Base-by-base conservation (phyloP, 805 yeast species). In the Starmerella riodocensis region DNA sequence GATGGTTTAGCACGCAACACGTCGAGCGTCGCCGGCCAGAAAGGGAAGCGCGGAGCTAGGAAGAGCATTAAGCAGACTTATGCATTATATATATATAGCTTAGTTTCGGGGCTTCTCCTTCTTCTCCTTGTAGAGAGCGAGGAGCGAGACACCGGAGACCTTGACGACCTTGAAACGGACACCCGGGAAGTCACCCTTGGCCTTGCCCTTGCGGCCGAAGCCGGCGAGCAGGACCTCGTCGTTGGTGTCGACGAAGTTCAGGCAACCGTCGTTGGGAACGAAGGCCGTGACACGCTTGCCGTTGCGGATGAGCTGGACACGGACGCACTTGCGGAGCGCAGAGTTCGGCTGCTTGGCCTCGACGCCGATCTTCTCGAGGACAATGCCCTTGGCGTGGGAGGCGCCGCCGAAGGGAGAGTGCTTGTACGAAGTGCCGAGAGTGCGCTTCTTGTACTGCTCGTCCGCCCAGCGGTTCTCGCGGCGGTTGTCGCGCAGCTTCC, bases 121-220 rank as follows among this genome's bases (percentile, higher is more conserved):
- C 96, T 91, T 91, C 78, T 93, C 98, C 78, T 88, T 91, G 96
- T 95, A 91, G 71, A 91, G 79, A 69, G 99, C 98, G 68, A 86
- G 78, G 71, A 91, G 78, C 61, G 98, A 91, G 64, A 93, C 98
- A 82, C 98, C 98, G 61, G 98, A 83, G 61, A 91, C 99, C 78
- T 91, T 91, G 69, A 91, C 99, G 68, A 91, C 99, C 83, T 91
- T 91, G 85, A 91, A 91, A 82, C 99, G 91, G 67, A 91, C 99
- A 84, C 99, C 99, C 71, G 98, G 98, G 66, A 91, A 88, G 86
- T 91, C 99, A 78, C 99, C 98, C 93, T 91, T 91, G 70, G 98
- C 98, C 79, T 91, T 91, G 77, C 98, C 98, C 79, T 94, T 91
- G 76, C 97, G 85, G 84, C 99, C 99, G 85, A 91, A 91, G 78